Evolutionary conservation across 2,329 filamentous ascomycete species (phyloP), one percentile per base, ranked within the genome.

Genomic region (Phialemoniopsis sp.): DNA sequence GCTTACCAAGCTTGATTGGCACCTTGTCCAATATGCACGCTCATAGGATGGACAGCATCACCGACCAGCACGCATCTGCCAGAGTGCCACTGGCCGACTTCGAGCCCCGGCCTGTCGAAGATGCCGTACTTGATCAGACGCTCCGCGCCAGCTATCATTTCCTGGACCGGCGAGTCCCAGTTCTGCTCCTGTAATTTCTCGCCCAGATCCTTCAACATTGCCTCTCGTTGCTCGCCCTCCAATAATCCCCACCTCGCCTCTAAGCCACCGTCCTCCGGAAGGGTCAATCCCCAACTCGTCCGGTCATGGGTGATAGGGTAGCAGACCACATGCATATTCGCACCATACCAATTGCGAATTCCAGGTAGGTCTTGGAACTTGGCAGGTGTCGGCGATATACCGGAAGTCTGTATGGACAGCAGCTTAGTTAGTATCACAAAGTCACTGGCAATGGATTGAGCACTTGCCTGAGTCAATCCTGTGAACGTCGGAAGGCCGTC

Each of bases 301-400:
- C 18, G 29, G 8, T 36, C 33, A 8, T 31, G 16, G 7, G 33
- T 35, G 17, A 40, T 36, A n/a, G 26, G 32, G 17, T 40, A 36
- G 17, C 38, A 40, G 8, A 40, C 30, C 5, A 40, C 5, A 13
- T 40, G 38, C 13, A 14, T 17, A 29, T n/a, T 14, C 16, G 14
- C 26, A 8, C 38, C 38, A 15, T 40, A 40, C 28, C 33, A 40
- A 29, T 40, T 40, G 13, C 38, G 33, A 2, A 36, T 13, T 13
- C 38, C 38, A 3, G 33, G 38, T 7, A 10, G 8, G 5, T 9
- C 29, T 13, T 15, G 28, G 12, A 31, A 37, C 19, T 28, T 18
- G 28, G 16, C 14, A 8, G 35, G 35, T 19, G 29, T 31, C 12
- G 35, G 35, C 17, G 35, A 30, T 18, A 37, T 31, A 9, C 35